These are phyloP conservation scores for Gnomoniopsis smithogilvyi DNA, from an alignment of 2,329 filamentous ascomycete species.

Conservation along the genomic window DNA sequence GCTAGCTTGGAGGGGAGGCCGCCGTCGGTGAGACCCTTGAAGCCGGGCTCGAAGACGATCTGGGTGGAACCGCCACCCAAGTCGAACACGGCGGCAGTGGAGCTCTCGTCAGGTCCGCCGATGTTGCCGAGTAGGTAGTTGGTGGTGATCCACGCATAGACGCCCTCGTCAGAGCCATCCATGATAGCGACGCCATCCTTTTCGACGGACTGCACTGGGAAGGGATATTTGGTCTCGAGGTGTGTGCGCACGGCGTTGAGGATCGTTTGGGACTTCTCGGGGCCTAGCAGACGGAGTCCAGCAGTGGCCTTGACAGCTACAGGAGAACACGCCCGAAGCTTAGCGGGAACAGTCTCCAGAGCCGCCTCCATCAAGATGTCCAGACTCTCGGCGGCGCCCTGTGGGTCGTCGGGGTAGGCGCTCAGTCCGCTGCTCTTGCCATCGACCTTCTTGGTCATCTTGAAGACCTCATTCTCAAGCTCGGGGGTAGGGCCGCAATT, in stretches of 20 bases:
- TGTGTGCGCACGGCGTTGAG: slow-evolving; percentile 79
- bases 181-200: slow-evolving; percentile 92
- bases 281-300: slow-evolving; percentile 81
- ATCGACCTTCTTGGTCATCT: slow-evolving; percentile 84
- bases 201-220: slow-evolving; percentile 84
- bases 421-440: slow-evolving; percentile 68
- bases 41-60: slow-evolving; percentile 97
- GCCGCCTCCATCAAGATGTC: slow-evolving; percentile 86
- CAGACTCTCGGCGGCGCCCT: slow-evolving; percentile 84
- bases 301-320: slow-evolving; percentile 98
- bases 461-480: slow-evolving; percentile 87
- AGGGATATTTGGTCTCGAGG: slow-evolving; percentile 86
- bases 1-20: slow-evolving; percentile 83
- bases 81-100: slow-evolving; percentile 93
- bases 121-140: slow-evolving; percentile 99
- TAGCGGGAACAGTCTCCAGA: slow-evolving; percentile 78
- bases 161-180: slow-evolving; percentile 95
- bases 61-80: slow-evolving; percentile 96
- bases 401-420: slow-evolving; percentile 80
- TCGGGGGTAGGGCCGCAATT: slow-evolving; percentile 96
- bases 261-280: slow-evolving; percentile 78
- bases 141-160: slow-evolving; percentile 98
- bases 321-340: slow-evolving; percentile 86
- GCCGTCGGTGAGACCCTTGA: slow-evolving; percentile 67
- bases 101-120: slow-evolving; percentile 82